Conservation (phyloP, 106 monocot genomes). For the Dendrobium huoshanense region DNA sequence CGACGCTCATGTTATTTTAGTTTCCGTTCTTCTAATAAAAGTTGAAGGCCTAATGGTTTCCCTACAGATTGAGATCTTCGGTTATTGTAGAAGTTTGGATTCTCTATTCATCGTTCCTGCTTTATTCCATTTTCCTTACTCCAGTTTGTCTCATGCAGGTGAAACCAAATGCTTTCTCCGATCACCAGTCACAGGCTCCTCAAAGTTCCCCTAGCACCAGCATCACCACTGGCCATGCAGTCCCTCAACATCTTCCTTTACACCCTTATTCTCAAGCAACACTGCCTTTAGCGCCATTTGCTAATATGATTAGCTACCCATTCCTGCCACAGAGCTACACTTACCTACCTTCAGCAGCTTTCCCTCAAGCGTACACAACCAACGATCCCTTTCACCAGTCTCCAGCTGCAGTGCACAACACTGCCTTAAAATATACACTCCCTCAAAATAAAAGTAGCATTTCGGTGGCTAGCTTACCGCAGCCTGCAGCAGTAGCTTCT, state of each 20-base stretch:
- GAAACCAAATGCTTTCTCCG: conserved; percentile 49
- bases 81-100: no score
- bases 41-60: no score
- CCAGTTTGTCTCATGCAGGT: conserved; percentile 26
- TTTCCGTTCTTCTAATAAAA: no score
- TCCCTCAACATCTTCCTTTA: conserved; percentile 73
- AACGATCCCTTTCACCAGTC: conserved; percentile 75
- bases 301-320: conserved; percentile 86
- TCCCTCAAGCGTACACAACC: conserved; percentile 68
- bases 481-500: conserved; percentile 50
- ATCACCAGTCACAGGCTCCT: conserved; percentile 20
- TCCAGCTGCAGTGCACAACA: conserved; percentile 24
- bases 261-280: conserved; percentile 76
- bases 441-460: conserved; percentile 80
- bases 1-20: no score
- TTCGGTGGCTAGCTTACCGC: conserved; percentile 48
- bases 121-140: not conserved
- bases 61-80: no score
- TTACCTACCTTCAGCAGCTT: conserved; percentile 75
- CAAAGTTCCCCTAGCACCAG: conserved; percentile 39
- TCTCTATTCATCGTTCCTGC: not conserved
- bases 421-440: conserved; percentile 62
- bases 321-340: conserved; percentile 70
- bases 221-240: conserved; percentile 27
- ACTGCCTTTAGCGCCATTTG: conserved; percentile 69